Evolutionary conservation across 805 yeast genomes (phyloP).

Genomic region (Cyberlindnera misumaiensis): DNA sequence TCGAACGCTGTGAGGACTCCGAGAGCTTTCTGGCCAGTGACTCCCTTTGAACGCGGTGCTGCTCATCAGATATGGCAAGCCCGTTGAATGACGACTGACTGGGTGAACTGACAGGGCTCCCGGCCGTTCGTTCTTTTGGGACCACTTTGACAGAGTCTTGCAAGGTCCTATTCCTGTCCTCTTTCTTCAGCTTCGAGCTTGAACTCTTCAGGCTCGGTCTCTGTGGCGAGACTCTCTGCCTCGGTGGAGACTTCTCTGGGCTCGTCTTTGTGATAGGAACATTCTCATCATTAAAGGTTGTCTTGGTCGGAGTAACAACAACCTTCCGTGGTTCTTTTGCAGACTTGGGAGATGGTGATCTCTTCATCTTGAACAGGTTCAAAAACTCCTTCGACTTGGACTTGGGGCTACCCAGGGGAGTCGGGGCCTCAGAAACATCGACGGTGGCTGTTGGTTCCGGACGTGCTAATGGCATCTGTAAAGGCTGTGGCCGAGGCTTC

Average conservation of each 20-base stretch:
- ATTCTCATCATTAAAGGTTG: constrained; percentile 12
- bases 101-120: too few species aligned
- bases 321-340: constrained; percentile 5
- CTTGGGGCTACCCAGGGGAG: constrained; percentile 4
- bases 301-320: constrained; percentile 4
- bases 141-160: constrained; percentile 17
- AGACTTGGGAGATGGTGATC: constrained; percentile 17
- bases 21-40: constrained; percentile 21
- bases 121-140: constrained; percentile 4
- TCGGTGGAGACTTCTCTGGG: constrained; percentile 2
- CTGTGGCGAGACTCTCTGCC: constrained; percentile 4
- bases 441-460: neutral
- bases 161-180: constrained; percentile 5
- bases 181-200: constrained; percentile 8
- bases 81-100: neutral
- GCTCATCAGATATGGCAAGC: constrained; percentile 8
- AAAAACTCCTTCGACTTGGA: constrained; percentile 22
- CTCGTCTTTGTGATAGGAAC: neutral
- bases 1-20: constrained; percentile 25
- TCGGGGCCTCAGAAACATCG: constrained; percentile 7
- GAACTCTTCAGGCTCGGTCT: constrained; percentile 14
- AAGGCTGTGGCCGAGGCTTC: constrained; percentile 1
- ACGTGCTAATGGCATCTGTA: neutral
- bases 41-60: constrained; percentile 18
- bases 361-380: constrained; percentile 22